Evolutionary conservation across 129 eudicot genomes (phyloP).

Genomic region (Calendula officinalis): DNA sequence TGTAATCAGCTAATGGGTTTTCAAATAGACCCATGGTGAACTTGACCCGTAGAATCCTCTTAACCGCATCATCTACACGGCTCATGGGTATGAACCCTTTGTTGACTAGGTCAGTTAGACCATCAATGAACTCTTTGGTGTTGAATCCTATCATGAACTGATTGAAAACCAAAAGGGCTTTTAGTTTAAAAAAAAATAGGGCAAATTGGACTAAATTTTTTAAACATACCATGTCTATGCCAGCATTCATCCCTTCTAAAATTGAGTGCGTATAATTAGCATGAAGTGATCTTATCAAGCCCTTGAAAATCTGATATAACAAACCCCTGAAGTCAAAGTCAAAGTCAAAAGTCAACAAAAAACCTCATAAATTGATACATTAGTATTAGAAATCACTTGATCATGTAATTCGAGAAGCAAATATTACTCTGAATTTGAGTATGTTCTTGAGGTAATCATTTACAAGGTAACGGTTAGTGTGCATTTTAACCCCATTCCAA

Average conservation of each 20-base stretch:
- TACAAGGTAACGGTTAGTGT: constrained; percentile 21
- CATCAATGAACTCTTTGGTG: background rate
- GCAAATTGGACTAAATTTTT: too few relatives aligned
- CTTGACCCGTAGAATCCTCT: constrained; percentile 9
- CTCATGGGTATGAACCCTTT: constrained; percentile 2
- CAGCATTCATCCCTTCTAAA: constrained; percentile 14
- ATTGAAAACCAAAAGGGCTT: background rate
- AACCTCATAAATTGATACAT: constrained; percentile 1
- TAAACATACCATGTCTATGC: constrained; percentile 45
- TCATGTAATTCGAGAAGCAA: background rate
- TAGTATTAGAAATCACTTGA: background rate
- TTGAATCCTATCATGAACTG: background rate
- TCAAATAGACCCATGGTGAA: constrained; percentile 31
- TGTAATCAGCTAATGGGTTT: constrained; percentile 23
- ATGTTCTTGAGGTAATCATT: constrained; percentile 26
- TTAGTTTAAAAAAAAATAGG: too few relatives aligned
- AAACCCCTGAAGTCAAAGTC: constrained; percentile 17
- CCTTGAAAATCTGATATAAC: constrained; percentile 45
- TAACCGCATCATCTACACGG: constrained; percentile 9
- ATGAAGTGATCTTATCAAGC: background rate
- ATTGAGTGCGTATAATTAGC: background rate
- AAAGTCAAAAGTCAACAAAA: background rate
- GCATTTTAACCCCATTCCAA: constrained; percentile 33
- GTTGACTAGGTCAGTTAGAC: background rate
- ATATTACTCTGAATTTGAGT: constrained; percentile 26